Evolutionary conservation across 768 basidiomycete species (phyloP), one percentile per base, ranked within the genome.

Genomic region (Agrocybe pediades): DNA sequence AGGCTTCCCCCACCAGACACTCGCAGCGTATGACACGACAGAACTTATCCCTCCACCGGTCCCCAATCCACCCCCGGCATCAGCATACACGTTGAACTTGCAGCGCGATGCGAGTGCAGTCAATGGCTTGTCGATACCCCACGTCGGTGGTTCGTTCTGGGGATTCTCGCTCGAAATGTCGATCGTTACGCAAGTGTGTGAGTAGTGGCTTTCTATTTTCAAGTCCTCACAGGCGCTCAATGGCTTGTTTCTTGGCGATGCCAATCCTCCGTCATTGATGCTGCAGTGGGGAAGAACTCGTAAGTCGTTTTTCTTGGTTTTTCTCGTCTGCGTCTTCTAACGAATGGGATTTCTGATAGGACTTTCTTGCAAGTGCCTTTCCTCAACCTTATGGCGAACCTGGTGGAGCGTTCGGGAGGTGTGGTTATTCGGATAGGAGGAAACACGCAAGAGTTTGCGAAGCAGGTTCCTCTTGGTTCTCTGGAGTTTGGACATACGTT

Each of bases 91-190:
- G 6, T 59, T 86, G 1, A 69, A 75, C 52, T 68, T 85, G 19
- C 66, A 72, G 53, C 56, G 55, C 9, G 66, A 64, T 44, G 75
- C 69, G 24, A 61, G 61, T 6, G 62, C 56, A 15, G 71, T 74
- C 2, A 54, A 58, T 2, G 71, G 70, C 1, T 49, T 77, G 26
- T 77, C 75, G 8, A 76, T 78, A 23, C 65, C 69, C 41, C 76
- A 75, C 26, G 54, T 54, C 6, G 62, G 65, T 17, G 67, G 62
- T 40, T 76, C 82, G 16, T 90, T 90, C 61, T 77, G 84, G 51
- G 88, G 87, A 3, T 90, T 91, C 64, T 88, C 85, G 2, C 78
- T 92, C 33, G 89, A 92, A 68, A 78, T 89, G 74, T 88, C 87
- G 36, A 83, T 90, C 7, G 77, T 84, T 6, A 81, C 79, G 51